These are phyloP conservation scores for Xylogone sp. DNA, from an alignment of 2,329 filamentous ascomycete genomes.

Conservation along the genomic window DNA sequence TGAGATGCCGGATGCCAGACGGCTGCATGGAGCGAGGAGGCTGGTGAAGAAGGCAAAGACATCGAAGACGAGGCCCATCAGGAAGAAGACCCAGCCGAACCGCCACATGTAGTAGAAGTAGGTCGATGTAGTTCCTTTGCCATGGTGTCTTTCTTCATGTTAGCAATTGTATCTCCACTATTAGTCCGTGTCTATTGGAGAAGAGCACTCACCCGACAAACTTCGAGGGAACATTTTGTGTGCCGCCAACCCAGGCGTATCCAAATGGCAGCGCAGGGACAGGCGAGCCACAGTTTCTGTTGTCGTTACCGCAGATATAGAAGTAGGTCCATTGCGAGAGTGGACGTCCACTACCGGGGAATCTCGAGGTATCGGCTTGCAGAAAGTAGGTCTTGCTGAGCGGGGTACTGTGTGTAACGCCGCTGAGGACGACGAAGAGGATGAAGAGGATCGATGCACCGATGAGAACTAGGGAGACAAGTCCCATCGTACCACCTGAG, in stretches of 20 bases:
- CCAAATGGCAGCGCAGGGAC: slow-evolving; percentile 66
- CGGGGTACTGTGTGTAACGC: slow-evolving; percentile 49
- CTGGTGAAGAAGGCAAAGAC: slow-evolving; percentile 63
- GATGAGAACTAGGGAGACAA: slow-evolving; percentile 57
- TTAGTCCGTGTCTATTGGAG: no score
- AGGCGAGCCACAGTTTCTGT: slow-evolving; percentile 60
- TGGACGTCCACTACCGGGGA: slow-evolving; percentile 59
- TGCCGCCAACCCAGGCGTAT: slow-evolving; percentile 63
- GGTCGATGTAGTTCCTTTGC: slow-evolving; percentile 48
- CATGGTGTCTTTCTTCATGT: slow-evolving; percentile 41
- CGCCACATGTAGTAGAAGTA: slow-evolving; percentile 81
- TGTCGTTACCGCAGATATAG: slow-evolving; percentile 67
- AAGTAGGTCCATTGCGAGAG: slow-evolving; percentile 88
- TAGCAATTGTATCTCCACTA: slow-evolving; percentile 10
- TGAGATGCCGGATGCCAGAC: slow-evolving; percentile 65
- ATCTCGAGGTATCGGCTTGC: slow-evolving; percentile 69
- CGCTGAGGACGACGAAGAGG: slow-evolving; percentile 63
- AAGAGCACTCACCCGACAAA: slow-evolving; percentile 52
- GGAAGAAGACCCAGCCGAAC: slow-evolving; percentile 88
- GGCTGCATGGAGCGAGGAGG: slow-evolving; percentile 66
- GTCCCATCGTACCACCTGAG: slow-evolving; percentile 50
- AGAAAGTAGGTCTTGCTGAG: slow-evolving; percentile 83
- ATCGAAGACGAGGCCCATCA: slow-evolving; percentile 80
- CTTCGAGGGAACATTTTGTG: slow-evolving; percentile 43
- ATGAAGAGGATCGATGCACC: slow-evolving; percentile 59